Percentiles rank a stretch among this genome's conserved stretches.
These are phyloP conservation scores for Cladophialophora psammophila DNA, from an alignment of 2,329 filamentous ascomycete species.

Conservation along the genomic window DNA sequence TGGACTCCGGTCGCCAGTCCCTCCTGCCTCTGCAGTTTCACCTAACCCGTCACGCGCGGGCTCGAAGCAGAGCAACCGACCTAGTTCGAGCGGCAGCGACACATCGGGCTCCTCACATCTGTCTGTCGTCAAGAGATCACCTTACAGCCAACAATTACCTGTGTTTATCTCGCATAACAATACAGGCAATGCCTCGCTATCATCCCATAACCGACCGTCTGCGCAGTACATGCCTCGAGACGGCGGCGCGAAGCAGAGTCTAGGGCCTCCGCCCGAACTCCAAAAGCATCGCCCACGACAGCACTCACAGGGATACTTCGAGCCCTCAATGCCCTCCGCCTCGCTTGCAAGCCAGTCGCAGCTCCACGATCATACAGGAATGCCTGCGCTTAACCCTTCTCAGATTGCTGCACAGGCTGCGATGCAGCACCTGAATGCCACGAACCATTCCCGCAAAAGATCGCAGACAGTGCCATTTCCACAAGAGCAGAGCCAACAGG, in stretches of 20 bases:
- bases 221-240: conserved; percentile 50
- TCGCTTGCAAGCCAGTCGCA: conserved; percentile 46
- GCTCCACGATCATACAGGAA: conserved; percentile 48
- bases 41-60: conserved; percentile 35
- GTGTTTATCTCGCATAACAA: conserved; percentile 40
- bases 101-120: conserved; percentile 55
- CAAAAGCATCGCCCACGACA: conserved; percentile 55
- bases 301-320: conserved; percentile 73
- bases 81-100: conserved; percentile 56
- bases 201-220: conserved; percentile 47
- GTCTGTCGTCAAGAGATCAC: conserved; percentile 50
- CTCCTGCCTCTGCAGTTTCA: conserved; percentile 38
- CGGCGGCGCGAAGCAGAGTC: conserved; percentile 45
- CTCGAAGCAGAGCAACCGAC: conserved; percentile 44
- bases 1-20: conserved; percentile 37
- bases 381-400: conserved; percentile 62
- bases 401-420: conserved; percentile 72
- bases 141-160: conserved; percentile 46
- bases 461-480: conserved; percentile 59
- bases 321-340: conserved; percentile 67
- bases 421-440: conserved; percentile 61
- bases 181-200: conserved; percentile 47
- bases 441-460: conserved; percentile 59
- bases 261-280: conserved; percentile 45
- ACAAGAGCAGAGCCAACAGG: conserved; percentile 45